Conservation (phyloP, 2,329 filamentous ascomycete genomes). For the Aspergillus sp. region DNA sequence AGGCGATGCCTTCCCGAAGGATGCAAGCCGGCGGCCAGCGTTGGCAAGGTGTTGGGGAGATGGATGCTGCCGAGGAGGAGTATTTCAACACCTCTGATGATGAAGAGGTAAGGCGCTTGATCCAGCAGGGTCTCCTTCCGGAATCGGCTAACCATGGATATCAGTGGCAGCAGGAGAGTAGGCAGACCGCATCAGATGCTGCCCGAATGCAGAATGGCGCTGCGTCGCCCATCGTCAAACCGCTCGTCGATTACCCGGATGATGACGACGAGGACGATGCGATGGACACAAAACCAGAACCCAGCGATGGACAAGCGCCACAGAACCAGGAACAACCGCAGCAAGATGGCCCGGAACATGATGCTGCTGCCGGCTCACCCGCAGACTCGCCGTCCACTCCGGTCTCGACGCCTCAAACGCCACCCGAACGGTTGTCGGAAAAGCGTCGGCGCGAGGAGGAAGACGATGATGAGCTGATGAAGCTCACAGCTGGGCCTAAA, state of each 20-base stretch:
- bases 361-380: constrained; percentile 27
- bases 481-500: constrained; percentile 62
- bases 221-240: constrained; percentile 64
- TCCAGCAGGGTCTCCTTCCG: background rate
- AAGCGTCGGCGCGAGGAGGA: constrained; percentile 86
- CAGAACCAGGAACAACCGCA: constrained; percentile 12
- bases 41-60: constrained; percentile 74
- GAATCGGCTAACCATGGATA: background rate
- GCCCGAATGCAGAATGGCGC: constrained; percentile 56
- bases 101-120: constrained; percentile 58
- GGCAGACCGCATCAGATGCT: constrained; percentile 35
- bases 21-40: constrained; percentile 58
- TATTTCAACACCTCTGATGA: constrained; percentile 93
- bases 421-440: constrained; percentile 78
- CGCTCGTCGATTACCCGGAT: constrained; percentile 87
- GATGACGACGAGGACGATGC: constrained; percentile 80
- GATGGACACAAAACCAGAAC: constrained; percentile 57
- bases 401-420: constrained; percentile 37
- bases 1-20: constrained; percentile 54
- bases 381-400: constrained; percentile 28
- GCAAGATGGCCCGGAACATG: constrained; percentile 22
- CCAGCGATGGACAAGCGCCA: constrained; percentile 19
- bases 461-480: constrained; percentile 88
- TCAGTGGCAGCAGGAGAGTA: constrained; percentile 42
- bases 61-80: constrained; percentile 83